Percentiles rank a stretch among this genome's conserved stretches.
These are phyloP conservation scores for Mucor plumbeus DNA, from an alignment of 371 early-diverging fungal species.

Conservation along the genomic window DNA sequence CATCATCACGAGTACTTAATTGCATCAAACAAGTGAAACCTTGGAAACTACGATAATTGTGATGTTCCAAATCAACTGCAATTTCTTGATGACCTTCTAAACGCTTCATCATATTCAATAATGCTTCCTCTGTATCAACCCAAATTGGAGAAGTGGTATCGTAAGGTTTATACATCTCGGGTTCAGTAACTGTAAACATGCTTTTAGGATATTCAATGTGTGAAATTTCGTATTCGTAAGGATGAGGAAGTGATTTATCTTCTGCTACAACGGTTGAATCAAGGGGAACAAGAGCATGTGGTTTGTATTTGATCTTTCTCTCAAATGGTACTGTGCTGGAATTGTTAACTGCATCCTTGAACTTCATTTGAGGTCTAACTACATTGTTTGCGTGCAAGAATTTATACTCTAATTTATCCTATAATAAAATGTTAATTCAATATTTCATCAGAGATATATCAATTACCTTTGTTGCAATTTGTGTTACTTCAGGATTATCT, in stretches of 20 bases:
- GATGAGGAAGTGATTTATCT: constrained; percentile 70
- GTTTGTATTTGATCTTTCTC: constrained; percentile 81
- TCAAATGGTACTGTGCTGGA: constrained; percentile 72
- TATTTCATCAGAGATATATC: too few species aligned
- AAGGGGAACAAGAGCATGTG: constrained; percentile 84
- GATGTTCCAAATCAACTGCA: constrained; percentile 95
- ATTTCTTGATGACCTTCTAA: constrained; percentile 73
- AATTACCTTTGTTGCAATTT: constrained; percentile 50
- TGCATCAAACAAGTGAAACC: constrained; percentile 97
- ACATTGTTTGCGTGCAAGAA: constrained; percentile 79
- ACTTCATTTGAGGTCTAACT: constrained; percentile 85
- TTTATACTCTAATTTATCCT: constrained; percentile 56
- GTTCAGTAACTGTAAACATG: constrained; percentile 66
- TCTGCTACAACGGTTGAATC: constrained; percentile 28
- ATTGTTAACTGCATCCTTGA: constrained; percentile 89
- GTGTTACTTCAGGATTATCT: constrained; percentile 61
- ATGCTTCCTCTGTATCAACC: constrained; percentile 74
- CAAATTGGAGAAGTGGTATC: constrained; percentile 68
- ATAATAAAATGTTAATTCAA: background rate
- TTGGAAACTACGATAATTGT: constrained; percentile 91
- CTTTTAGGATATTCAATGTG: constrained; percentile 76
- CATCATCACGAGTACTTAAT: constrained; percentile 86
- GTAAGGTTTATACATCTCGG: constrained; percentile 62
- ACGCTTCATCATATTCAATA: constrained; percentile 65
- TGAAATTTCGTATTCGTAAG: constrained; percentile 91